Evolutionary conservation across 1,284 basidiomycete species (phyloP).

Genomic region (Microbotryomycetes sp.): DNA sequence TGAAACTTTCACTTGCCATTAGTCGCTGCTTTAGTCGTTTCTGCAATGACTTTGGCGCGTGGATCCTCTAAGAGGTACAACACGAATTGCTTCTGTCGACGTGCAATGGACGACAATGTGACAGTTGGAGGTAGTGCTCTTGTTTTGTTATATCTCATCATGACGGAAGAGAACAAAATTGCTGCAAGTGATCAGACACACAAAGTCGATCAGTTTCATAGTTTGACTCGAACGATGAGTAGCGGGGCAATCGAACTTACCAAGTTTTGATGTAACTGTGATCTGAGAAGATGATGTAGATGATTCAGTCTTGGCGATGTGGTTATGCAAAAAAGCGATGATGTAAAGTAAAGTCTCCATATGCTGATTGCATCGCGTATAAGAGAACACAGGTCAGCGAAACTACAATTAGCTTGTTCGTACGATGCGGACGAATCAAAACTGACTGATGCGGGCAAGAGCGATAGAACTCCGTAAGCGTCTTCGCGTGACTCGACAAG

Average conservation of each 20-base stretch:
- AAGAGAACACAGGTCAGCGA: background rate
- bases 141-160: background rate
- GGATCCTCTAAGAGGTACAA: background rate
- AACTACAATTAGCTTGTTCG: background rate
- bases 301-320: conserved; percentile 8
- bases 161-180: background rate
- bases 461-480: conserved; percentile 15
- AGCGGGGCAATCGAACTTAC: too few species aligned
- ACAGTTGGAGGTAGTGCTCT: background rate
- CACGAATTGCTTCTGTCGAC: background rate
- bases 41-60: too few species aligned
- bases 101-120: background rate
- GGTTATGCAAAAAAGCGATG: conserved; percentile 22
- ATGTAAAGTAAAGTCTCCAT: conserved; percentile 25
- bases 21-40: too few species aligned
- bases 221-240: too few species aligned
- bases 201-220: too few species aligned
- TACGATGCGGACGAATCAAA: background rate
- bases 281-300: background rate
- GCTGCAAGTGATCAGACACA: background rate
- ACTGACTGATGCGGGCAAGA: conserved; percentile 18
- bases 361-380: conserved; percentile 1
- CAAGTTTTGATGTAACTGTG: background rate
- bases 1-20: too few species aligned
- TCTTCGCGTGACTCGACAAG: conserved; percentile 16